These are phyloP conservation scores for Umbelopsis ramanniana DNA, from an alignment of 192 early-diverging fungal species.

Conservation along the genomic window DNA sequence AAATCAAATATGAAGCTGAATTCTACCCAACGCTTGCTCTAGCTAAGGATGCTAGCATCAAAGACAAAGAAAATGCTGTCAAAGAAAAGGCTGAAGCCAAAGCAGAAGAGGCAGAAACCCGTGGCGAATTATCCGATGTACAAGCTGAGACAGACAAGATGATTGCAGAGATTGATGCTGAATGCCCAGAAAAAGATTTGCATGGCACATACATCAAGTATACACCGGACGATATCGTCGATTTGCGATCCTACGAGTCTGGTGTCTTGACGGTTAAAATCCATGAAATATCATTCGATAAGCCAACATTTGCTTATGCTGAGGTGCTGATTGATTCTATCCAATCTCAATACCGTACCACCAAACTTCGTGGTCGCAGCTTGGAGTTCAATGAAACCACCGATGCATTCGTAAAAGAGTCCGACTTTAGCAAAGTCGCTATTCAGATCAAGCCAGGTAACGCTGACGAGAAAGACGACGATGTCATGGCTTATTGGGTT, in stretches of 20 bases:
- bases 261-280: conserved; percentile 59
- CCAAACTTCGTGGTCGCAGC: conserved; percentile 31
- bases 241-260: conserved; percentile 40
- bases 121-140: neutral
- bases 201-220: conserved; percentile 32
- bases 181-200: conserved; percentile 23
- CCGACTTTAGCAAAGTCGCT: conserved; percentile 37
- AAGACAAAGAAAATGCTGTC: conserved; percentile 30
- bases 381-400: conserved; percentile 39
- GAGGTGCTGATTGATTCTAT: conserved; percentile 52
- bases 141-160: conserved; percentile 5
- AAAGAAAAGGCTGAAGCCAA: neutral
- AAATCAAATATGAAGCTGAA: conserved; percentile 42
- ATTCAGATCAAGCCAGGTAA: conserved; percentile 28
- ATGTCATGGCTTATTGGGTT: conserved; percentile 27
- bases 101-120: conserved; percentile 9
- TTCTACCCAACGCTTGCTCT: conserved; percentile 38
- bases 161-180: neutral
- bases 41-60: conserved; percentile 19
- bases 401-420: conserved; percentile 47
- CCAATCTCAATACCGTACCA: conserved; percentile 45
- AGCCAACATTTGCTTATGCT: conserved; percentile 35
- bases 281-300: conserved; percentile 41
- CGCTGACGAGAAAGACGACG: conserved; percentile 25
- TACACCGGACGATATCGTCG: conserved; percentile 33